A percentile compares a stretch with the other conserved stretches of the same genome.
phyloP scores from a whole-genome alignment of 2,329 filamentous ascomycete species.

The Exophiala alcalophila region DNA sequence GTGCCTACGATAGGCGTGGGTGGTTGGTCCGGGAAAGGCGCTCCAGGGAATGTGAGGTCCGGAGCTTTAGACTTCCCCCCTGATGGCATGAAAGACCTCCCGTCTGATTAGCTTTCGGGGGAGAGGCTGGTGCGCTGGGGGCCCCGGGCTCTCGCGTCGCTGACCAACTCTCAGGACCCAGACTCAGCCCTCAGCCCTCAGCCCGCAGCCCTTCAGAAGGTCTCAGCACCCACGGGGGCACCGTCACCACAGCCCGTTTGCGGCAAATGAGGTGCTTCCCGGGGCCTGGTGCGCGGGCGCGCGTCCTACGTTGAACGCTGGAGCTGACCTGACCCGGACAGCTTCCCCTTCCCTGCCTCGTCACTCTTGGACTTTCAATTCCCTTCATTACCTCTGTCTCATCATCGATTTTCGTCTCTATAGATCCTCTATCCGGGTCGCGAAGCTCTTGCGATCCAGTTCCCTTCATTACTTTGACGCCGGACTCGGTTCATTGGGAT shows the following conservation, averaged over 20 bases:
- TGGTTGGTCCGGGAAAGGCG: too few relatives aligned
- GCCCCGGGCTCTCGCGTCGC: too few relatives aligned
- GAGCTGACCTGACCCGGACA: conserved; percentile 14
- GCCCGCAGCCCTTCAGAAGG: neutral
- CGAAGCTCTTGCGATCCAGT: conserved; percentile 21
- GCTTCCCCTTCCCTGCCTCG: conserved; percentile 1
- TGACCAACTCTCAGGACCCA: too few relatives aligned
- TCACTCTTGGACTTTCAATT: conserved; percentile 5
- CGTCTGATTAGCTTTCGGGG: too few relatives aligned
- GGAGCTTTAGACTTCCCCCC: too few relatives aligned
- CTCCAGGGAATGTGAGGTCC: too few relatives aligned
- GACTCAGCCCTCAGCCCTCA: neutral
- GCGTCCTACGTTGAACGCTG: neutral
- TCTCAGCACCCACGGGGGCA: neutral
- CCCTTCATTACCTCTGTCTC: conserved; percentile 9
- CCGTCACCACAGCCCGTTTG: too few relatives aligned
- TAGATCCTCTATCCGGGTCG: conserved; percentile 14
- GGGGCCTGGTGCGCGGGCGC: too few relatives aligned
- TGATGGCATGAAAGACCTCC: too few relatives aligned
- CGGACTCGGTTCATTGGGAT: neutral
- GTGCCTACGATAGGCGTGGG: too few relatives aligned
- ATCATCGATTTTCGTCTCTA: conserved; percentile 8
- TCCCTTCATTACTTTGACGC: conserved; percentile 1
- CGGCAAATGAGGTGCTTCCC: too few relatives aligned
- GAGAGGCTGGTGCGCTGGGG: too few relatives aligned